A percentile compares a stretch with the other conserved stretches of the same genome.
phyloP scores from a whole-genome alignment of 1,139 yeast genomes.

The Hyphopichia wangnamkhiaoensis region DNA sequence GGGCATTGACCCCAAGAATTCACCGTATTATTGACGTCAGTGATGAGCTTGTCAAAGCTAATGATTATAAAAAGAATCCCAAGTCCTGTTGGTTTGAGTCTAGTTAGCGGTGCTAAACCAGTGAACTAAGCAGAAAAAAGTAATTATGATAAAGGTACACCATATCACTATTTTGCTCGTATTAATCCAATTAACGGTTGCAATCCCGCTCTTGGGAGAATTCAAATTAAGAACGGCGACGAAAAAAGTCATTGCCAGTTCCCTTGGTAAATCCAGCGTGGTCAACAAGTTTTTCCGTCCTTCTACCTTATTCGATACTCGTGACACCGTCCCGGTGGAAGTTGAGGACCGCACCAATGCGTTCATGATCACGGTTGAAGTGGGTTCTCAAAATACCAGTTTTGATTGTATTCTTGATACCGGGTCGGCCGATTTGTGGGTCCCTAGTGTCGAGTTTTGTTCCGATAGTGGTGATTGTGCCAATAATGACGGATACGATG shows the following conservation, averaged over 20 bases:
- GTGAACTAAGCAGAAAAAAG: too few species aligned
- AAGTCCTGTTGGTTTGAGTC: too few species aligned
- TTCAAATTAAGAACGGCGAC: neutral
- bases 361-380: conserved; percentile 2
- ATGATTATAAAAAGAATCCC: too few species aligned
- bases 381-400: conserved; percentile 3
- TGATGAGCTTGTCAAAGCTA: too few species aligned
- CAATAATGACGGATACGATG: conserved; percentile 3
- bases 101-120: too few species aligned
- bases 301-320: neutral
- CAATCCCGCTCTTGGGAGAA: neutral
- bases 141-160: too few species aligned
- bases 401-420: conserved; percentile 5
- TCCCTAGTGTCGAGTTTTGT: conserved; percentile 3
- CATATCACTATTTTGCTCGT: neutral
- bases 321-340: neutral
- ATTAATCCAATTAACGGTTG: too few species aligned
- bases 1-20: too few species aligned
- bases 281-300: conserved; percentile 3
- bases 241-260: conserved; percentile 5
- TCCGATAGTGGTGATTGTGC: neutral
- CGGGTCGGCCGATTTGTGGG: conserved; percentile 7
- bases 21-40: too few species aligned
- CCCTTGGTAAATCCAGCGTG: neutral
- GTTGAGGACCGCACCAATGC: conserved; percentile 1